Conservation (phyloP, 108 stramenopile species). For the Licmophora abbreviata region DNA sequence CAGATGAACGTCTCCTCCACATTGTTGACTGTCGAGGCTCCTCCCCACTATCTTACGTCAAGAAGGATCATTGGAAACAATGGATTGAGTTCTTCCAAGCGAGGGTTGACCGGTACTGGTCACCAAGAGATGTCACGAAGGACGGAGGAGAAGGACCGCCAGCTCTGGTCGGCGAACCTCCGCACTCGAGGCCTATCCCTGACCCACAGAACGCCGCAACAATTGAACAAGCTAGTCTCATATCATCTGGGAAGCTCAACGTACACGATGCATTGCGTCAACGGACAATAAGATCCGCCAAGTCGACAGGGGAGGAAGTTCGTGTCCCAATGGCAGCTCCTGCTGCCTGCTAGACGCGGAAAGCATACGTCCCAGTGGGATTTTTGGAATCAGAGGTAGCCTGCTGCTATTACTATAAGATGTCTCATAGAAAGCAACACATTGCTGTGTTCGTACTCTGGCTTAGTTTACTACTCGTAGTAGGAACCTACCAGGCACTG, state of each 20-base stretch:
- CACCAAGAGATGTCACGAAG: constrained; percentile 10
- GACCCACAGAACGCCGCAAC: not conserved
- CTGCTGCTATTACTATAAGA: too few species aligned
- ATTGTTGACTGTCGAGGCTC: constrained; percentile 49
- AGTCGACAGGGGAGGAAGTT: too few species aligned
- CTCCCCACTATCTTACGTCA: constrained; percentile 61
- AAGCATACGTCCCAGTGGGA: too few species aligned
- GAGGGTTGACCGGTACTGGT: constrained; percentile 47
- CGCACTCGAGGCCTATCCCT: constrained; percentile 1
- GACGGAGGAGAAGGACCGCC: constrained; percentile 27
- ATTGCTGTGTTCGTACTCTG: too few species aligned
- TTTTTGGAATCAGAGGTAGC: too few species aligned
- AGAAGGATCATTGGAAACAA: constrained; percentile 40
- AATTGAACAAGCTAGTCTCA: constrained; percentile 1
- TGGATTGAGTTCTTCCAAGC: constrained; percentile 52
- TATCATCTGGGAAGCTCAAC: not conserved
- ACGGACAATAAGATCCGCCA: too few species aligned
- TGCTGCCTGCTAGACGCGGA: too few species aligned
- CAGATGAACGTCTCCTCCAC: constrained; percentile 40
- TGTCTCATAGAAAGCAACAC: too few species aligned
- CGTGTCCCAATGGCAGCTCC: too few species aligned
- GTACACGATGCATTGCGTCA: too few species aligned
- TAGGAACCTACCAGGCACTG: too few species aligned
- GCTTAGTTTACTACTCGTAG: too few species aligned
- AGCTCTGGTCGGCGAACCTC: constrained; percentile 4